Conservation (phyloP, 2,329 filamentous ascomycete species). For the Neopestalotiopsis clavispora region DNA sequence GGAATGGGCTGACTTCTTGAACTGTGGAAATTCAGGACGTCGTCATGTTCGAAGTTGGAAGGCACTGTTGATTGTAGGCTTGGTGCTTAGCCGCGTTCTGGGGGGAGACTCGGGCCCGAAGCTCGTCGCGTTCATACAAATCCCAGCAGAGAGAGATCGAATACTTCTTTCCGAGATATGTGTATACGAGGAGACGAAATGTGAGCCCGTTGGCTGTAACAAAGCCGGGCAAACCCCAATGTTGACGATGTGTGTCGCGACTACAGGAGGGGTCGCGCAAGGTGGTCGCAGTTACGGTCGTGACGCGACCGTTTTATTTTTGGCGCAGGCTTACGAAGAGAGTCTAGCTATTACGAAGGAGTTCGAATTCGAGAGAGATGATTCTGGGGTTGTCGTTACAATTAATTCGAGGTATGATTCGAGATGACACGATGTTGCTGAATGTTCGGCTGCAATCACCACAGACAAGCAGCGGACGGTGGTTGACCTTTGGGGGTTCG, state of each 20-base stretch:
- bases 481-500: conserved; percentile 14
- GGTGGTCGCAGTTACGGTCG: background rate
- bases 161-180: background rate
- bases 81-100: background rate
- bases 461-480: conserved; percentile 10
- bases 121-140: background rate
- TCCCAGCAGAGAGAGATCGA: background rate
- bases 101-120: background rate
- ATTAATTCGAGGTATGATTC: background rate
- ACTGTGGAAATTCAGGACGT: background rate
- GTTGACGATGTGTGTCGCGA: conserved; percentile 13
- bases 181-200: background rate
- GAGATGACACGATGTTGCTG: conserved; percentile 1
- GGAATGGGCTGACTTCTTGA: background rate
- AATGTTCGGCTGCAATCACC: conserved; percentile 6
- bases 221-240: background rate
- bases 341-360: background rate
- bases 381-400: background rate
- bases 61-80: background rate
- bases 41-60: conserved; percentile 8
- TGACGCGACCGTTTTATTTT: background rate
- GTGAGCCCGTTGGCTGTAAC: background rate
- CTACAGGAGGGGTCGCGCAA: conserved; percentile 10
- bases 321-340: background rate
- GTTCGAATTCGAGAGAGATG: background rate